Conservation (phyloP, 75 land plant genomes). For the Sequoia sempervirens region DNA sequence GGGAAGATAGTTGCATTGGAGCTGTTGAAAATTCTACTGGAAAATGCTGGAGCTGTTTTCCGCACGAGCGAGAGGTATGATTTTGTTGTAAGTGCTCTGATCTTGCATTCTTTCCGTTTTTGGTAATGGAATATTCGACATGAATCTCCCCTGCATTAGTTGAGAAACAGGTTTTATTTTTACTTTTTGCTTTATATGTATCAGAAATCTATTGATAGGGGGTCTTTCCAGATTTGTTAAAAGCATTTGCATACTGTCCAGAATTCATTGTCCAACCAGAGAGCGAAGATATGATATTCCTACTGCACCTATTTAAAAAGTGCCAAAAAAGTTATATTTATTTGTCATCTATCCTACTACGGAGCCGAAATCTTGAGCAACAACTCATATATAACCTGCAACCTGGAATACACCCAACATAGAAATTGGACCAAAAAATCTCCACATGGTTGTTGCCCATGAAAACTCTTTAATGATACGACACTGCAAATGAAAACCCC, state of each 20-base stretch:
- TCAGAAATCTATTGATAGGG: too few species aligned
- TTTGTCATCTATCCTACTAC: neutral
- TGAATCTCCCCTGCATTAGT: neutral
- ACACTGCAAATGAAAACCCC: neutral
- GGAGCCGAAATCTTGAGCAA: neutral
- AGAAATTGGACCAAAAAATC: neutral
- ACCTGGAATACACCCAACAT: neutral
- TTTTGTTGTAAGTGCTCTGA: neutral
- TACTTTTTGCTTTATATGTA: too few species aligned
- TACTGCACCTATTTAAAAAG: neutral
- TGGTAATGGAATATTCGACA: neutral
- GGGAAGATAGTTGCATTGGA: constrained; percentile 98
- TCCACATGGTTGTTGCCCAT: neutral
- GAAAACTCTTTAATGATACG: neutral
- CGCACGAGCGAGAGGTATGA: constrained; percentile 95
- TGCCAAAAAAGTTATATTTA: neutral
- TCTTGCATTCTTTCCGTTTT: constrained; percentile 3
- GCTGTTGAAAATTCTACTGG: constrained; percentile 93
- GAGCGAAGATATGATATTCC: neutral
- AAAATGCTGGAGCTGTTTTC: constrained; percentile 97
- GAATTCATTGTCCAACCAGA: neutral
- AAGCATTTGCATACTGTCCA: neutral
- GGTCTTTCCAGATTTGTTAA: too few species aligned
- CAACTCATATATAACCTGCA: neutral
- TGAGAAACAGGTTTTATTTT: neutral